phyloP scores from a whole-genome alignment of 257 asterid genomes.

The Anisodus tanguticus region DNA sequence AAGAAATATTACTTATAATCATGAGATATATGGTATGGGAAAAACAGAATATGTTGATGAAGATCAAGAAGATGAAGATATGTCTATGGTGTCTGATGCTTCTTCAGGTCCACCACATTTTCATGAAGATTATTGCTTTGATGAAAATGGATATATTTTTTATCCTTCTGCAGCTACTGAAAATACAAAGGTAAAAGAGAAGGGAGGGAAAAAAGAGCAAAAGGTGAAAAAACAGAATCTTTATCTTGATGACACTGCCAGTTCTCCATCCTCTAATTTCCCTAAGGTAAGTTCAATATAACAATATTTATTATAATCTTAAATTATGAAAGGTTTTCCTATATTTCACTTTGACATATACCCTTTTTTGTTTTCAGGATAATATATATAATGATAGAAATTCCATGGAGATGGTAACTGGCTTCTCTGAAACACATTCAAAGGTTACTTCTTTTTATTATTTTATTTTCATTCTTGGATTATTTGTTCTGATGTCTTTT shows the following conservation, averaged over 20 bases:
- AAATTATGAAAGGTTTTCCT: background rate
- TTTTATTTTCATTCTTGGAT: background rate
- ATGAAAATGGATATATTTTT: slow-evolving; percentile 31
- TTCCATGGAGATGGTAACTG: slow-evolving; percentile 44
- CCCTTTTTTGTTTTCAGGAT: slow-evolving; percentile 45
- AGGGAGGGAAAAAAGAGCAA: slow-evolving; percentile 36
- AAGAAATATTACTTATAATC: slow-evolving; percentile 24
- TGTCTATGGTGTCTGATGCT: slow-evolving; percentile 95
- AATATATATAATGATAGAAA: slow-evolving; percentile 46
- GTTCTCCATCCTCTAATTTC: slow-evolving; percentile 62
- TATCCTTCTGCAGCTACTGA: slow-evolving; percentile 33
- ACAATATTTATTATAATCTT: too few relatives aligned
- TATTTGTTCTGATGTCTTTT: background rate
- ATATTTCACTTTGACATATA: slow-evolving; percentile 2
- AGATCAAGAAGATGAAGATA: slow-evolving; percentile 49
- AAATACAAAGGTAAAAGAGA: slow-evolving; percentile 37
- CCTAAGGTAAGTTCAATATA: slow-evolving; percentile 51
- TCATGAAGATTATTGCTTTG: slow-evolving; percentile 40
- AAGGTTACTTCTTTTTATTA: slow-evolving; percentile 46
- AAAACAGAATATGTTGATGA: slow-evolving; percentile 35
- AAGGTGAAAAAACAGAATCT: slow-evolving; percentile 34
- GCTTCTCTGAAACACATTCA: slow-evolving; percentile 49
- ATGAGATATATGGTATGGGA: slow-evolving; percentile 25
- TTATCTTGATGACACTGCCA: slow-evolving; percentile 93
- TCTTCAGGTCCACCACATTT: slow-evolving; percentile 86